A percentile compares a stretch with the other conserved stretches of the same genome.
These are phyloP conservation scores for Chaetomiaceae sp. DNA, from an alignment of 2,329 filamentous ascomycete species.

Conservation along the genomic window DNA sequence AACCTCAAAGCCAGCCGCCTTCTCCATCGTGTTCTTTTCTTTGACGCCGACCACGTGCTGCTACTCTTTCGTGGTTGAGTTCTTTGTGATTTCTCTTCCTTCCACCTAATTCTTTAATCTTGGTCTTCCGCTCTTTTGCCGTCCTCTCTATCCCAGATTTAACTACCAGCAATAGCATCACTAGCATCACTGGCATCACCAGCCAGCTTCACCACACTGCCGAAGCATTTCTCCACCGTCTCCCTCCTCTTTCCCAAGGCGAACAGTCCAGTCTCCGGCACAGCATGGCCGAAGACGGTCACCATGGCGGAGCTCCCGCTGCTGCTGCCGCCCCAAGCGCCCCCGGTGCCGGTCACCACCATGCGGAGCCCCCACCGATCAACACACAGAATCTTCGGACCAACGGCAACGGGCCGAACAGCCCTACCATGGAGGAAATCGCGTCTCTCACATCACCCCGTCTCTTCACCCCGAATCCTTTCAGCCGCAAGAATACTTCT, in stretches of 20 bases:
- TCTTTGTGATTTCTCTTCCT: neutral
- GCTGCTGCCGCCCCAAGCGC: neutral
- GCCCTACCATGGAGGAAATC: constrained; percentile 18
- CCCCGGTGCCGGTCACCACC: neutral
- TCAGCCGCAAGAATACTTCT: constrained; percentile 30
- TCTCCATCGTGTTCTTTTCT: neutral
- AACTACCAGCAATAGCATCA: neutral
- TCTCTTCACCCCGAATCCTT: constrained; percentile 29
- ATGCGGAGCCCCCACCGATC: neutral
- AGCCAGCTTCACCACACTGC: neutral
- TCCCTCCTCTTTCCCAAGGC: too few species aligned
- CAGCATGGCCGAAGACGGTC: constrained; percentile 11
- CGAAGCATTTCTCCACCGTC: neutral
- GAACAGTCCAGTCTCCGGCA: too few species aligned
- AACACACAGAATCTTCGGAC: constrained; percentile 4
- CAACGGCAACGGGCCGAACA: constrained; percentile 12
- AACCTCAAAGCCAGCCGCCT: neutral
- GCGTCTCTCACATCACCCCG: constrained; percentile 30
- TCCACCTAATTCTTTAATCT: neutral
- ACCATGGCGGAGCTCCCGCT: neutral
- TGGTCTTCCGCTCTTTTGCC: neutral
- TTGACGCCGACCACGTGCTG: neutral
- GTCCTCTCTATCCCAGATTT: neutral
- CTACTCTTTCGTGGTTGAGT: neutral
- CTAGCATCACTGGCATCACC: neutral